Percentiles rank a stretch among this genome's conserved stretches.
Evolutionary conservation across 2,329 filamentous ascomycete species (phyloP).

Genomic region (Fusarium xylarioides): DNA sequence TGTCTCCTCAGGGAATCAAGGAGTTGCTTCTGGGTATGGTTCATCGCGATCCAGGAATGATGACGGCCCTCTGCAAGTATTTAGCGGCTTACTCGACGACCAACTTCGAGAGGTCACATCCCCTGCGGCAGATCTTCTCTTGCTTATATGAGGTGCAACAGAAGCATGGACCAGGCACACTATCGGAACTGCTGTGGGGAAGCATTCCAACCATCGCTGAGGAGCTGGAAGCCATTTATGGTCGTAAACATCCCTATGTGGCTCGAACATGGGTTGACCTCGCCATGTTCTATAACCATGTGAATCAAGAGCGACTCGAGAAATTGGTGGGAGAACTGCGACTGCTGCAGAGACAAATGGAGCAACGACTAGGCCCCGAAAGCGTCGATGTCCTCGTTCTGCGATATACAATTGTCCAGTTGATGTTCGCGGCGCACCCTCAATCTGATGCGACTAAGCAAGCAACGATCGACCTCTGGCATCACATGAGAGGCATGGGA

Average conservation of each 20-base stretch:
- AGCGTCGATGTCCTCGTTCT: constrained; percentile 50
- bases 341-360: constrained; percentile 48
- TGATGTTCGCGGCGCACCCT: constrained; percentile 50
- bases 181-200: constrained; percentile 56
- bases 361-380: constrained; percentile 46
- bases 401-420: constrained; percentile 53
- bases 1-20: constrained; percentile 55
- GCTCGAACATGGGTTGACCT: constrained; percentile 55
- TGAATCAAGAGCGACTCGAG: constrained; percentile 48
- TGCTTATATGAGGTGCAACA: constrained; percentile 57
- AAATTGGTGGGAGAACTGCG: constrained; percentile 52
- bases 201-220: constrained; percentile 54
- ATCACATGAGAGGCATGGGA: constrained; percentile 47
- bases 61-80: constrained; percentile 58
- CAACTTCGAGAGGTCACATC: constrained; percentile 54
- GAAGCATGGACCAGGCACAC: constrained; percentile 53
- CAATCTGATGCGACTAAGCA: constrained; percentile 48
- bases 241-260: constrained; percentile 55
- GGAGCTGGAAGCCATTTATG: constrained; percentile 56
- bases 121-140: constrained; percentile 54
- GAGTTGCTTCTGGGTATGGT: constrained; percentile 57
- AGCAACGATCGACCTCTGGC: constrained; percentile 51
- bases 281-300: constrained; percentile 52
- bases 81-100: constrained; percentile 55
- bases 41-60: constrained; percentile 54